A percentile compares a stretch with the other conserved stretches of the same genome.
Conservation (phyloP, 106 monocot species). For the Apostasia ramifera region DNA sequence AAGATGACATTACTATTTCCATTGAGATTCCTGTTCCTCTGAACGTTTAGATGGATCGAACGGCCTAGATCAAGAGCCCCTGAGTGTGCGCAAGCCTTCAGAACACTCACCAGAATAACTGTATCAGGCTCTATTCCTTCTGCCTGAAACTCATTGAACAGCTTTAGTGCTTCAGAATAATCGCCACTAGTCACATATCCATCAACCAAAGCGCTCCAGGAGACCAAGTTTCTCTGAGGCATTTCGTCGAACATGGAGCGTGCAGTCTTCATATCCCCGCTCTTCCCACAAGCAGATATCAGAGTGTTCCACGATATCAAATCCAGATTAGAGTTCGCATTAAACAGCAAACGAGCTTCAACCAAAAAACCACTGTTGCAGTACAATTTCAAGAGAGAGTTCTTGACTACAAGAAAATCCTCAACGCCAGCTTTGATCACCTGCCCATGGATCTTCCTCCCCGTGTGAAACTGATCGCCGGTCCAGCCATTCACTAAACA, state of each 20-base stretch:
- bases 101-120: slow-evolving; percentile 32
- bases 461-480: background rate
- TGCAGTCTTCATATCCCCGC: slow-evolving; percentile 28
- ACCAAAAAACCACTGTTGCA: slow-evolving; percentile 24
- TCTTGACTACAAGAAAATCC: slow-evolving; percentile 37
- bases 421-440: slow-evolving; percentile 41
- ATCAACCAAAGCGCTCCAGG: slow-evolving; percentile 76
- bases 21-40: background rate
- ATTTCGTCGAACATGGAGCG: slow-evolving; percentile 41
- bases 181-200: slow-evolving; percentile 31
- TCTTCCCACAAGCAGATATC: slow-evolving; percentile 40
- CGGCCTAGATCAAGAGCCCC: slow-evolving; percentile 41
- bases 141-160: slow-evolving; percentile 29
- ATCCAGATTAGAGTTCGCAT: slow-evolving; percentile 19
- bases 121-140: slow-evolving; percentile 33
- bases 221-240: slow-evolving; percentile 51
- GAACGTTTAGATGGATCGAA: slow-evolving; percentile 33
- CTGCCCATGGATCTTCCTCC: slow-evolving; percentile 41
- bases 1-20: slow-evolving; percentile 25
- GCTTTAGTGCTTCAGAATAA: slow-evolving; percentile 33
- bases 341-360: slow-evolving; percentile 37
- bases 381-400: slow-evolving; percentile 54
- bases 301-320: slow-evolving; percentile 50
- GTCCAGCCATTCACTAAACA: background rate
- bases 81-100: slow-evolving; percentile 49